Evolutionary conservation across 257 asterid species (phyloP).

Genomic region (Nemophila menziesii): DNA sequence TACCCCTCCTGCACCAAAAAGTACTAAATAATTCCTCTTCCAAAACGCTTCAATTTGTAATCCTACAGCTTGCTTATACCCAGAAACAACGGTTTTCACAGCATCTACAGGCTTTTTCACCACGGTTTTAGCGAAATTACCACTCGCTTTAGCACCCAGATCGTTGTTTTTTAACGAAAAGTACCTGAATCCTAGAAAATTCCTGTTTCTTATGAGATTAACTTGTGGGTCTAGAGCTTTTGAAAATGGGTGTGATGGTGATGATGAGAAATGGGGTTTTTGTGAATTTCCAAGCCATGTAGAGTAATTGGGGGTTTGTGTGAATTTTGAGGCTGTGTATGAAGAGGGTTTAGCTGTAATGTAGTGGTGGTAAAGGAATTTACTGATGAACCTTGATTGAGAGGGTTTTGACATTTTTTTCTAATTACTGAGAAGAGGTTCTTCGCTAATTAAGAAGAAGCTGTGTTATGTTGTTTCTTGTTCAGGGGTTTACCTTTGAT

Average conservation of each 20-base stretch:
- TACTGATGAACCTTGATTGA: constrained; percentile 40
- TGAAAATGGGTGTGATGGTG: neutral
- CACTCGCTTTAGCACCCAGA: constrained; percentile 25
- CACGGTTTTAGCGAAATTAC: constrained; percentile 20
- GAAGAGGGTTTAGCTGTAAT: constrained; percentile 37
- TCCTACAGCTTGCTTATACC: constrained; percentile 61
- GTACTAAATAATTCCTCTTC: constrained; percentile 60
- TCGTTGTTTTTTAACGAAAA: constrained; percentile 30
- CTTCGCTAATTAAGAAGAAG: no score
- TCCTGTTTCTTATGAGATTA: constrained; percentile 11
- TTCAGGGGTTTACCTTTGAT: no score
- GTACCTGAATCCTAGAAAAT: constrained; percentile 38
- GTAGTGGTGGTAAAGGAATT: constrained; percentile 21
- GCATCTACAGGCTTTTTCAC: constrained; percentile 34
- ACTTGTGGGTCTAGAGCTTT: constrained; percentile 8
- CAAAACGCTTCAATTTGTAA: constrained; percentile 84
- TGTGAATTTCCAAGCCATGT: neutral
- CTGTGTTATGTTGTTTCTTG: no score
- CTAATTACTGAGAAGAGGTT: no score
- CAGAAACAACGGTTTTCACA: constrained; percentile 25
- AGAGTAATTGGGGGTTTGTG: constrained; percentile 12
- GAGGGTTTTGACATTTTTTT: constrained; percentile 59
- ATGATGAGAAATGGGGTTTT: neutral
- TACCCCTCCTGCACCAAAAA: constrained; percentile 70
- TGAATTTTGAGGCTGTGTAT: constrained; percentile 4